Evolutionary conservation across 148 eudicot genomes (phyloP), one percentile per base, ranked within the genome.

Genomic region (Pharnaceum exiguum): DNA sequence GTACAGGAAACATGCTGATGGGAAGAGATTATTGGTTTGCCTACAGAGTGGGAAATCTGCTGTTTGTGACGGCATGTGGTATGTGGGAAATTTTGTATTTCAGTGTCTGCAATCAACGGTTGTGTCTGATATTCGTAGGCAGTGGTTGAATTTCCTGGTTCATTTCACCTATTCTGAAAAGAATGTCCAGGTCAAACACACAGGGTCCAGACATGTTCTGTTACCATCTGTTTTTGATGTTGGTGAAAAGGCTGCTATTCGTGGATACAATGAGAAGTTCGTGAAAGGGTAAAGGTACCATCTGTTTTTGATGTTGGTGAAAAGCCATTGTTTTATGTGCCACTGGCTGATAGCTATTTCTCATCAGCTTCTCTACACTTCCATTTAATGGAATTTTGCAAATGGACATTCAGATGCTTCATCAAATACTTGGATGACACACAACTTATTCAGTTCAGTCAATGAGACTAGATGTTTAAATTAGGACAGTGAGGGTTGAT

Each of bases 21-120:
- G 65, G 62, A 49, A 74, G 71, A 29, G 82, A 79, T 73, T 66
- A 76, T 57, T 93, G 99, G 99, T 68, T 45, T 45, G 82, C 85
- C 52, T 93, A 93, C 58, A 79, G 69, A 66, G 79, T 62, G 99
- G 83, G 53, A 83, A 39, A 73, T 58, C 37, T 83, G 95, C 99
- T 50, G 76, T 74, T 40, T 76, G 77, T 70, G 68, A 65, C 39
- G 99, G 99, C 31, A 79, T 66, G 21, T 88, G 95, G 94, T 73
- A 59, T 54, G 64, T 78, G 44, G 86, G 90, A 74, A 71, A 82
- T 42, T 69, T 71, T 61, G 73, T 93, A 43, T 88, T 88, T 55
- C 75, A 79, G 39, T 63, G 78, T 33, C 80, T 93, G 19, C 60
- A 24, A 32, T 51, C 63, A 19, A 59, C 29, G 33, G 82, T 71